Percentiles rank a stretch among this genome's conserved stretches.
phyloP scores from a whole-genome alignment of 495 filamentous ascomycete genomes.

The Pseudomonodictys pantanalensis region DNA sequence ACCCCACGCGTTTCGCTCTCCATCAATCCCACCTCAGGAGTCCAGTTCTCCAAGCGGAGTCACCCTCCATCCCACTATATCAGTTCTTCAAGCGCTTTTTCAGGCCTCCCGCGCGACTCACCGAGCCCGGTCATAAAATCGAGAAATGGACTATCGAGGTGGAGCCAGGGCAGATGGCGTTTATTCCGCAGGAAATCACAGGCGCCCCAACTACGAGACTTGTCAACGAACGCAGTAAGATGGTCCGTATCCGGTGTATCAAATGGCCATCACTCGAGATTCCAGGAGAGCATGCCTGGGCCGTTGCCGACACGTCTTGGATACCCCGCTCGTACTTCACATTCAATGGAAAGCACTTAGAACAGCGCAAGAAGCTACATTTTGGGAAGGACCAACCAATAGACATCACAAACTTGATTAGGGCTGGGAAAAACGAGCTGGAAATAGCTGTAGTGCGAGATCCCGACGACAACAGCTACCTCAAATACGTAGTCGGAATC shows the following conservation, averaged over 20 bases:
- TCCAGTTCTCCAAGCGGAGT: slow-evolving; percentile 32
- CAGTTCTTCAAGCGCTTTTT: slow-evolving; percentile 36
- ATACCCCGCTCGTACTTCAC: slow-evolving; percentile 18
- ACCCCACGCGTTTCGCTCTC: slow-evolving; percentile 33
- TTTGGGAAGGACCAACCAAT: slow-evolving; percentile 34
- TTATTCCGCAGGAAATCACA: background rate
- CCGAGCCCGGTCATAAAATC: slow-evolving; percentile 9
- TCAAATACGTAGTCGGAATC: slow-evolving; percentile 20
- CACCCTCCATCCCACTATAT: slow-evolving; percentile 27
- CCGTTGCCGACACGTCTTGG: slow-evolving; percentile 27
- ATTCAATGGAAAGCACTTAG: slow-evolving; percentile 14
- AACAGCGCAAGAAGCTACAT: slow-evolving; percentile 26
- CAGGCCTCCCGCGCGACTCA: slow-evolving; percentile 23
- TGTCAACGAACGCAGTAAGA: slow-evolving; percentile 9
- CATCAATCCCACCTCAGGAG: slow-evolving; percentile 43
- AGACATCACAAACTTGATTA: slow-evolving; percentile 26
- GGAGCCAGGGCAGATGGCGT: slow-evolving; percentile 15
- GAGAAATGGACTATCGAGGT: slow-evolving; percentile 31
- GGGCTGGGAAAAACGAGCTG: slow-evolving; percentile 27
- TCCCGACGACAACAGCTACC: slow-evolving; percentile 5
- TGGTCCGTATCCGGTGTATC: slow-evolving; percentile 27
- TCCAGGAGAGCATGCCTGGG: slow-evolving; percentile 27
- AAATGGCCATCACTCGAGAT: slow-evolving; percentile 13
- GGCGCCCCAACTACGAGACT: slow-evolving; percentile 8
- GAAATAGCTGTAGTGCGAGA: slow-evolving; percentile 16